Evolutionary conservation across 192 early-diverging fungal genomes (phyloP).

Genomic region (Obelidium mucronatum): DNA sequence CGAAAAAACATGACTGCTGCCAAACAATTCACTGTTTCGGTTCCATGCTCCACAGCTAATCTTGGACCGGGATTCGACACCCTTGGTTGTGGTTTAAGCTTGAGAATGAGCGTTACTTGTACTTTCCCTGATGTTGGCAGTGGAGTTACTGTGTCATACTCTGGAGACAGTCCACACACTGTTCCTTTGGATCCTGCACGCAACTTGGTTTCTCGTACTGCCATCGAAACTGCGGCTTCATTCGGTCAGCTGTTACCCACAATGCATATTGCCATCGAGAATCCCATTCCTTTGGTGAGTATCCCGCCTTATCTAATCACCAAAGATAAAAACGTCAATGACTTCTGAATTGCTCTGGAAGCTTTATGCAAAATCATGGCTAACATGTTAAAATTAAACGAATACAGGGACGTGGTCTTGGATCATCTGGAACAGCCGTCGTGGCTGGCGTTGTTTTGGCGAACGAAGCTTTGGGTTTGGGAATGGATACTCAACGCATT

Average conservation of each 20-base stretch:
- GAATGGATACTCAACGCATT: constrained; percentile 76
- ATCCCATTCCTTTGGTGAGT: constrained; percentile 82
- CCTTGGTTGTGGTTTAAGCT: constrained; percentile 88
- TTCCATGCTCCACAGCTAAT: constrained; percentile 98
- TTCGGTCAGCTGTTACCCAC: constrained; percentile 69
- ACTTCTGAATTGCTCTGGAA: no score
- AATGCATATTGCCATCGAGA: constrained; percentile 79
- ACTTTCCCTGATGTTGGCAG: constrained; percentile 31
- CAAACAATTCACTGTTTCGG: constrained; percentile 65
- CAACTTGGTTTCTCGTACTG: constrained; percentile 94
- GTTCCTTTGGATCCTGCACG: constrained; percentile 80
- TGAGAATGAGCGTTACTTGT: constrained; percentile 75
- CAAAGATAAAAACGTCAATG: no score
- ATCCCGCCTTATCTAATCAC: background rate
- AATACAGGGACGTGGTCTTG: constrained; percentile 84
- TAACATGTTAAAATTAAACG: background rate
- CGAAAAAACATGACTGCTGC: background rate
- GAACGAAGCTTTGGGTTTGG: constrained; percentile 72
- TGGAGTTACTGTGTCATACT: constrained; percentile 52
- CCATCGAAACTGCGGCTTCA: constrained; percentile 85
- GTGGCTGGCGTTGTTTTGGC: constrained; percentile 92
- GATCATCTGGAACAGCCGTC: constrained; percentile 94
- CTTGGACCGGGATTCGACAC: constrained; percentile 98
- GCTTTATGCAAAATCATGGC: no score
- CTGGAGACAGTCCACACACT: constrained; percentile 70